phyloP scores from a whole-genome alignment of 169 alveolate genomes.

The Plasmodium fragile region DNA sequence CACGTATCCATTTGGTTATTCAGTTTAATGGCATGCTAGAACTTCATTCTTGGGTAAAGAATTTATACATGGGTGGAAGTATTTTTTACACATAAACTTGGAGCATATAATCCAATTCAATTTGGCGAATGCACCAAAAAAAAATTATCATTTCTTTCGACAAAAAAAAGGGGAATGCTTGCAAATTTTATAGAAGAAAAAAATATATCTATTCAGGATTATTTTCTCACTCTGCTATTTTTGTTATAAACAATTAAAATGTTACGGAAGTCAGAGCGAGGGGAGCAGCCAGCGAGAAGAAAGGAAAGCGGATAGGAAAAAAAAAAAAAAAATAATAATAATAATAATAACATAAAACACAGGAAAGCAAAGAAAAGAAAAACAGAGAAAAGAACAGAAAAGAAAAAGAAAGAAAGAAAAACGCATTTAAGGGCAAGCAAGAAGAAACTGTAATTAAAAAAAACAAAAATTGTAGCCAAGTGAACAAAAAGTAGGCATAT shows the following conservation, averaged over 20 bases:
- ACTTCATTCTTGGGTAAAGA: not conserved
- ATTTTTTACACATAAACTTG: not conserved
- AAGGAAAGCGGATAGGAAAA: not conserved
- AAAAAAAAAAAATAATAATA: not conserved
- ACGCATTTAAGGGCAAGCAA: not conserved
- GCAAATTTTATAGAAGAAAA: not conserved
- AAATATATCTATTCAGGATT: not conserved
- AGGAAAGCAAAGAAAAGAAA: not conserved
- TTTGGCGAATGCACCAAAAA: slow-evolving; percentile 2
- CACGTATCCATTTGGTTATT: not conserved
- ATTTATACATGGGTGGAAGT: not conserved
- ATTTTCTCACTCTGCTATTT: not conserved
- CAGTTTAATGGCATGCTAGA: not conserved
- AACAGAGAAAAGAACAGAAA: not conserved
- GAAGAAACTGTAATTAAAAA: not conserved
- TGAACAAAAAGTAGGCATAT: not conserved
- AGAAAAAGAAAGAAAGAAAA: not conserved
- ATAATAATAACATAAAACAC: not conserved
- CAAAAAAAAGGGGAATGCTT: not conserved
- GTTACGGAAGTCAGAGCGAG: not conserved
- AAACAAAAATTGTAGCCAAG: not conserved
- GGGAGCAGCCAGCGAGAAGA: not conserved
- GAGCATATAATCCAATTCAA: not conserved
- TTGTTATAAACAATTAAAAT: not conserved
- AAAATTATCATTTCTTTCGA: slow-evolving; percentile 3